A percentile compares a stretch with the other conserved stretches of the same genome.
Evolutionary conservation across 73 alveolate genomes (phyloP).

Genomic region (Paramecium tetraurelia): DNA sequence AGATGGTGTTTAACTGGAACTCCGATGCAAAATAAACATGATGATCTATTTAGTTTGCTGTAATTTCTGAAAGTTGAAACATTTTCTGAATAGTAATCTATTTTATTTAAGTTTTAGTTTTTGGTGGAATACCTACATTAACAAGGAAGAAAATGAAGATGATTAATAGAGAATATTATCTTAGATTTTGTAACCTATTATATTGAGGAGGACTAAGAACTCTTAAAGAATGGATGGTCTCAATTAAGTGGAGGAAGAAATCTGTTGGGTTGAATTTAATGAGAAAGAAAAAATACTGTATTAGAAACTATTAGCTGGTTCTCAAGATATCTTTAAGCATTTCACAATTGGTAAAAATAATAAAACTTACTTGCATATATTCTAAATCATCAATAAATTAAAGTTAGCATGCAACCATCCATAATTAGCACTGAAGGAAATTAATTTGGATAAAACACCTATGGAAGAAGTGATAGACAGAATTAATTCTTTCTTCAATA

Average conservation of each 20-base stretch:
- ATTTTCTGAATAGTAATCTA: constrained; percentile 42
- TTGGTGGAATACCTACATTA: constrained; percentile 57
- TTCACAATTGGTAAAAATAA: not conserved
- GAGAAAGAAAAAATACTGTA: not conserved
- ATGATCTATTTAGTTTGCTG: constrained; percentile 45
- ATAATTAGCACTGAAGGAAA: constrained; percentile 35
- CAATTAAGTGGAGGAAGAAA: not conserved
- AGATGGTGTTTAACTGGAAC: constrained; percentile 65
- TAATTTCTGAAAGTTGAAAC: constrained; percentile 39
- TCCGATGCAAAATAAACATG: constrained; percentile 59
- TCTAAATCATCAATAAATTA: constrained; percentile 44
- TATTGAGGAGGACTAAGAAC: constrained; percentile 49
- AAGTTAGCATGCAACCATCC: constrained; percentile 51
- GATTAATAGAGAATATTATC: constrained; percentile 14
- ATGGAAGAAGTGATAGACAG: not conserved
- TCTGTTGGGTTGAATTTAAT: not conserved
- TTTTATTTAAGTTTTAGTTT: not conserved
- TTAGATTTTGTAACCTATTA: constrained; percentile 21
- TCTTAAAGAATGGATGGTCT: not conserved
- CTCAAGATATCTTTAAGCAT: not conserved
- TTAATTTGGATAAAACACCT: not conserved
- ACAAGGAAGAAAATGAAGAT: constrained; percentile 48
- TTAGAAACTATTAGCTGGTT: not conserved
- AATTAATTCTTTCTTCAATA: not conserved
- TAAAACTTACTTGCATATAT: constrained; percentile 7